Percentiles rank a stretch among this genome's conserved stretches.
phyloP scores from a whole-genome alignment of 2,329 filamentous ascomycete genomes.

The Fusarium setosum region DNA sequence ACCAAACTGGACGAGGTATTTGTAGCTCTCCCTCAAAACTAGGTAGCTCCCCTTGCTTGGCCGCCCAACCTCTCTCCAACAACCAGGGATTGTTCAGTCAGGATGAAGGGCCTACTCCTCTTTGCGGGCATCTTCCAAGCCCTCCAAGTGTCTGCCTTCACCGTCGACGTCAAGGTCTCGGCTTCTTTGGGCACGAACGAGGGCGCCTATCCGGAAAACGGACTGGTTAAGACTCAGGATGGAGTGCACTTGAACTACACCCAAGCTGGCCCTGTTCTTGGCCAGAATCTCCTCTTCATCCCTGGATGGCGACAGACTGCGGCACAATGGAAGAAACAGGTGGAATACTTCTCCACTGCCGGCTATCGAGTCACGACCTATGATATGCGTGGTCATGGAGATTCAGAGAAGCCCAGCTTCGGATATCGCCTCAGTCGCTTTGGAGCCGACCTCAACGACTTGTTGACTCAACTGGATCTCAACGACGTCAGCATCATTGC shows the following conservation, averaged over 20 bases:
- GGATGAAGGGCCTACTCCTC: neutral
- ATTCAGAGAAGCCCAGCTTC: constrained; percentile 46
- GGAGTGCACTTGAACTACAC: constrained; percentile 44
- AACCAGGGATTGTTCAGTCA: neutral
- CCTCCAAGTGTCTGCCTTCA: neutral
- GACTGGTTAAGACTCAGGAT: constrained; percentile 32
- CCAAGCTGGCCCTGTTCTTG: constrained; percentile 38
- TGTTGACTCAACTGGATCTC: constrained; percentile 45
- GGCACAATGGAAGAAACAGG: constrained; percentile 46
- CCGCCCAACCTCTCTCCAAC: too few relatives aligned
- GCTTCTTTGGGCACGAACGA: neutral
- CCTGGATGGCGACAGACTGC: constrained; percentile 48
- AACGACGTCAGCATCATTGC: constrained; percentile 45
- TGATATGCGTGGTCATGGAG: constrained; percentile 49
- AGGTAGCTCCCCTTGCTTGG: too few relatives aligned
- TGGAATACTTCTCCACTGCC: constrained; percentile 40
- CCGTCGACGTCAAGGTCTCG: neutral
- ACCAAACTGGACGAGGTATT: too few relatives aligned
- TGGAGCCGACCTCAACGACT: constrained; percentile 43
- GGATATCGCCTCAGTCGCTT: constrained; percentile 46
- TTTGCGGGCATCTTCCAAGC: too few relatives aligned
- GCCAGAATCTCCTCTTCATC: constrained; percentile 45
- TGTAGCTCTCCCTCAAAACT: too few relatives aligned
- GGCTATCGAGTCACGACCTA: constrained; percentile 46
- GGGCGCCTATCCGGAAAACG: neutral